A percentile compares a stretch with the other conserved stretches of the same genome.
phyloP scores from a whole-genome alignment of 495 filamentous ascomycete species.

The Aspergillus homomorphus region DNA sequence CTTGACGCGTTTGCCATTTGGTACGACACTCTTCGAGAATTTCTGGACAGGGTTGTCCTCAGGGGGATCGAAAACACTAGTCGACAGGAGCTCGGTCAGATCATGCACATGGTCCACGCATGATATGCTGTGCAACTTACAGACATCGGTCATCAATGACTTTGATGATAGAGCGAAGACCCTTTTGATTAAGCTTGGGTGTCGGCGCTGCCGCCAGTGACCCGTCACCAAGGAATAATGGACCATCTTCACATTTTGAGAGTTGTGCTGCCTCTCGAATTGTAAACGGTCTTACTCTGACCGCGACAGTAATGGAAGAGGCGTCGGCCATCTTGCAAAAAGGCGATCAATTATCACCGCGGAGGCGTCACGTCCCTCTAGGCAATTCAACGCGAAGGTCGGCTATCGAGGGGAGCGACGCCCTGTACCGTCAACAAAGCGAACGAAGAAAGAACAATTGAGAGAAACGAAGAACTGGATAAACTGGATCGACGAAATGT shows the following conservation, averaged over 20 bases:
- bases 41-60: slow-evolving; percentile 94
- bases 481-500: slow-evolving; percentile 1
- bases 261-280: slow-evolving; percentile 64
- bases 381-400: slow-evolving; percentile 10
- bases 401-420: slow-evolving; percentile 20
- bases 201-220: slow-evolving; percentile 78
- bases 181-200: slow-evolving; percentile 82
- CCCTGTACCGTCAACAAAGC: slow-evolving; percentile 21
- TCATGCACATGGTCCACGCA: not conserved
- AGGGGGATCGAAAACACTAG: slow-evolving; percentile 92
- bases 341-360: not conserved
- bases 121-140: slow-evolving; percentile 52
- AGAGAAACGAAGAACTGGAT: slow-evolving; percentile 12
- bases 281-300: slow-evolving; percentile 92
- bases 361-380: slow-evolving; percentile 13
- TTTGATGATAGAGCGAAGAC: slow-evolving; percentile 87
- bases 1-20: slow-evolving; percentile 88
- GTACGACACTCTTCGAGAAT: slow-evolving; percentile 79
- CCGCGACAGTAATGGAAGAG: slow-evolving; percentile 67
- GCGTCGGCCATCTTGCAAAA: slow-evolving; percentile 55
- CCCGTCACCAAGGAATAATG: slow-evolving; percentile 91
- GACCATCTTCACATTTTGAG: slow-evolving; percentile 77
- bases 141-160: slow-evolving; percentile 94
- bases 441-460: slow-evolving; percentile 9
- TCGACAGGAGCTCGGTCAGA: slow-evolving; percentile 12